Percentiles rank a stretch among this genome's conserved stretches.
Conservation (phyloP, 139 green algal genomes). For the Tetraselmis striata region DNA sequence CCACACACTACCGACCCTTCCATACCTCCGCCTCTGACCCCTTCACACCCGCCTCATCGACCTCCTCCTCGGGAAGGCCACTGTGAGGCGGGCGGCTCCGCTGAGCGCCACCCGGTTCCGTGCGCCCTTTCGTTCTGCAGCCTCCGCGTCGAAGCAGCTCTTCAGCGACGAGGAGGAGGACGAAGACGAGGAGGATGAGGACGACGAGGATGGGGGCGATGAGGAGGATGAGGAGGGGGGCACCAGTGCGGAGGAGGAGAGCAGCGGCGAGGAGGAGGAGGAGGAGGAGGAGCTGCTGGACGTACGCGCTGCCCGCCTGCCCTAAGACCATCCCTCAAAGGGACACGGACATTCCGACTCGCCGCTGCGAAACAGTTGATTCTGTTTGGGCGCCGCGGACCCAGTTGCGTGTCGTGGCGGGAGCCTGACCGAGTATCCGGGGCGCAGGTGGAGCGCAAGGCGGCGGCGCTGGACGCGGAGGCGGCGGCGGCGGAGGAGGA, state of each 20-base stretch:
- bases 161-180: background rate
- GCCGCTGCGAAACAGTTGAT: slow-evolving; percentile 48
- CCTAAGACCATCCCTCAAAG: too few relatives aligned
- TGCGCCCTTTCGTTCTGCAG: background rate
- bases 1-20: too few relatives aligned
- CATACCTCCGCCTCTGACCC: too few relatives aligned
- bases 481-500: background rate
- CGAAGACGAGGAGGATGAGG: slow-evolving; percentile 5
- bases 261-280: slow-evolving; percentile 27
- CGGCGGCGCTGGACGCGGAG: slow-evolving; percentile 33
- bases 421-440: background rate
- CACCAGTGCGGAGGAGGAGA: slow-evolving; percentile 37
- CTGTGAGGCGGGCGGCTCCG: too few relatives aligned
- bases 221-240: background rate
- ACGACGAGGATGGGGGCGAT: background rate
- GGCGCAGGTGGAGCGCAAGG: background rate
- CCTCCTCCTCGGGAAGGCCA: too few relatives aligned
- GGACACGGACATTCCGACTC: slow-evolving; percentile 38
- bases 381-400: too few relatives aligned
- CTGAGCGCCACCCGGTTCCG: background rate
- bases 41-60: too few relatives aligned
- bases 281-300: slow-evolving; percentile 47
- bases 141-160: background rate
- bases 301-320: too few relatives aligned
- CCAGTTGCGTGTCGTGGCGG: background rate